Evolutionary conservation across 768 basidiomycete genomes (phyloP).

Genomic region (Pulveroboletus sp.): DNA sequence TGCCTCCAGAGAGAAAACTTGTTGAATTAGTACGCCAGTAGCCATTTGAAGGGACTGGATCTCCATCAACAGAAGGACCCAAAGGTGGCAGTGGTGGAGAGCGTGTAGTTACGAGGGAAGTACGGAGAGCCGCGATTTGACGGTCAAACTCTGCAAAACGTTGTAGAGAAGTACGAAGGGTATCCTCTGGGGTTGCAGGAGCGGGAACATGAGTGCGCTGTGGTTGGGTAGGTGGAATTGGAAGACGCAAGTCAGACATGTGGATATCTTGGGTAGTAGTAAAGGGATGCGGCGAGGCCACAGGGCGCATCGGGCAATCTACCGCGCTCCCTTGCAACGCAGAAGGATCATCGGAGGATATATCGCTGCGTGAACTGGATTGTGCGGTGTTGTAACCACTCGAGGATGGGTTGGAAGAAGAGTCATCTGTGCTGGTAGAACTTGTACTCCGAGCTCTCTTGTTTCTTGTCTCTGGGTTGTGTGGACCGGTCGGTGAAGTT

Average conservation of each 20-base stretch:
- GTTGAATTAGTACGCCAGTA: constrained; percentile 19
- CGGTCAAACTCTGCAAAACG: constrained; percentile 52
- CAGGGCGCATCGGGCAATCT: constrained; percentile 19
- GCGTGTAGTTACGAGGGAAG: constrained; percentile 30
- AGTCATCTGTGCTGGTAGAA: constrained; percentile 37
- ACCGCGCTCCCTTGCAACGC: constrained; percentile 5
- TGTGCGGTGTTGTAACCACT: constrained; percentile 34
- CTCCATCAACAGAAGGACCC: constrained; percentile 17
- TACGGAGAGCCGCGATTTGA: constrained; percentile 46
- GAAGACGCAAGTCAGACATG: constrained; percentile 40
- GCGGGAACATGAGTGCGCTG: constrained; percentile 11
- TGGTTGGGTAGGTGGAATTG: constrained; percentile 16
- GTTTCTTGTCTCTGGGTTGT: constrained; percentile 45
- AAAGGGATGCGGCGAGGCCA: constrained; percentile 34
- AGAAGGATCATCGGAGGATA: constrained; percentile 19
- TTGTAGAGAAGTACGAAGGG: constrained; percentile 42
- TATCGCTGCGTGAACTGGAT: constrained; percentile 32
- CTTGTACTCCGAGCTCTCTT: constrained; percentile 56
- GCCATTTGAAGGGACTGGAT: constrained; percentile 10
- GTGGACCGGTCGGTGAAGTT: constrained; percentile 15
- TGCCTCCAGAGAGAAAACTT: constrained; percentile 16
- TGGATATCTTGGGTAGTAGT: constrained; percentile 44
- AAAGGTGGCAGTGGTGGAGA: constrained; percentile 26
- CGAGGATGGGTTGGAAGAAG: constrained; percentile 31
- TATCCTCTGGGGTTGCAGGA: constrained; percentile 29